Base-by-base conservation (phyloP, 73 alveolate species). In the Loxodes magnus region DNA sequence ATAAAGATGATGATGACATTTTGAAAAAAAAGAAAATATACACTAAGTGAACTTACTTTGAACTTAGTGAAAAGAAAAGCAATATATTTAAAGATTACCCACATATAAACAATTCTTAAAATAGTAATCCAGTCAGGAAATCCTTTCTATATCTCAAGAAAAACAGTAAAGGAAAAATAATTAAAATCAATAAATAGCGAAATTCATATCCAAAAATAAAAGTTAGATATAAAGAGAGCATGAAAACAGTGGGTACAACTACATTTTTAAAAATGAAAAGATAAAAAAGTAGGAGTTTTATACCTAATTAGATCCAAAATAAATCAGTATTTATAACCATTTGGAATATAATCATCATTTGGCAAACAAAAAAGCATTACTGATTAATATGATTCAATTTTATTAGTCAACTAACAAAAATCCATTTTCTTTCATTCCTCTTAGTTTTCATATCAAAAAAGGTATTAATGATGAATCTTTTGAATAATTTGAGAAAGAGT, bases 381-480 rank as follows among this genome's bases (percentile, higher is more conserved):
- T 77, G 35, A 43, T 51, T 60, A 87, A 79, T 51, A 55, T 87
- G 61, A 58, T 58, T 51, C 42, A 37, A 4, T 79, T 68, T 66
- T 76, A 75, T 55, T 68, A 78, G 43, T 67, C 67, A 38, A 42
- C 57, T 23, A 64, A 72, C 22, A 59, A 64, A 22, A 87, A 86
- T 46, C 59, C 81, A 35, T 87, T 91, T 54, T 84, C 88, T 41
- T 49, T 56, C 35, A 81, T 88, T 10, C 98, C 98, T 21, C 53
- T 86, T 7, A 90, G 94, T 10, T 76, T 88, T 43, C 77, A 84
- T 56, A 74, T 91, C 2, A 85, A 60, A 50, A 49, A 53, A 52
- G 64, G 59, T 39, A 60, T 49, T 6, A 27, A 60, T 38, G 71
- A 71, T 17, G 27, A 27, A 25, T 64, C 38, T 6, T 35, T 75